phyloP scores from a whole-genome alignment of 768 basidiomycete species.

The Macrocybe gigantea region DNA sequence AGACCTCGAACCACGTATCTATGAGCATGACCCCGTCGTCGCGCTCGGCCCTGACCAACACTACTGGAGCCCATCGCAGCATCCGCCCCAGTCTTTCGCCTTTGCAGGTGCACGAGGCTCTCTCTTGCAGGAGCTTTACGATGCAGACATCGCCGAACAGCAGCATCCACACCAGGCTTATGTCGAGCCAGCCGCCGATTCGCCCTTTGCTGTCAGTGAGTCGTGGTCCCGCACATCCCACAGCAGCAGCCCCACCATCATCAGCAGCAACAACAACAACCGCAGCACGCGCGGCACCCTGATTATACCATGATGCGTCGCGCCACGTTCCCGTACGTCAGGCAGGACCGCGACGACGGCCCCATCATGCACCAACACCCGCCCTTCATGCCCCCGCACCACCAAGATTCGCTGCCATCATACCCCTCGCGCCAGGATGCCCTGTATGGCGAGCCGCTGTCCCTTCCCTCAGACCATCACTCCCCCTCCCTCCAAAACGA shows the following conservation, averaged over 20 bases:
- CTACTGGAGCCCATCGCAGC: conserved; percentile 26
- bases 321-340: conserved; percentile 72
- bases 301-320: conserved; percentile 53
- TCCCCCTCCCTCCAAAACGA: conserved; percentile 26
- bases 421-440: conserved; percentile 25
- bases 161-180: conserved; percentile 26
- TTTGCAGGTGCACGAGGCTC: conserved; percentile 33
- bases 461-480: conserved; percentile 11
- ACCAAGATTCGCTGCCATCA: conserved; percentile 28
- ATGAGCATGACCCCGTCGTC: conserved; percentile 40
- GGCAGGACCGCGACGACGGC: conserved; percentile 58
- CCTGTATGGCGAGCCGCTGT: conserved; percentile 28
- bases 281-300: conserved; percentile 25
- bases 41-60: conserved; percentile 21
- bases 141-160: conserved; percentile 44
- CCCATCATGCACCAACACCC: conserved; percentile 33
- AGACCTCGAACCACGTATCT: conserved; percentile 37
- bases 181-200: conserved; percentile 26
- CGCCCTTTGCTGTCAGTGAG: conserved; percentile 15
- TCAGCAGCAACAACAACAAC: conserved; percentile 27
- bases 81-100: conserved; percentile 22
- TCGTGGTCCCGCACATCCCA: conserved; percentile 19
- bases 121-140: conserved; percentile 69
- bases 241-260: conserved; percentile 8
- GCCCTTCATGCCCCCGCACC: conserved; percentile 37